Conservation (phyloP, 1,284 basidiomycete genomes). For the Takashimella tepidaria region DNA sequence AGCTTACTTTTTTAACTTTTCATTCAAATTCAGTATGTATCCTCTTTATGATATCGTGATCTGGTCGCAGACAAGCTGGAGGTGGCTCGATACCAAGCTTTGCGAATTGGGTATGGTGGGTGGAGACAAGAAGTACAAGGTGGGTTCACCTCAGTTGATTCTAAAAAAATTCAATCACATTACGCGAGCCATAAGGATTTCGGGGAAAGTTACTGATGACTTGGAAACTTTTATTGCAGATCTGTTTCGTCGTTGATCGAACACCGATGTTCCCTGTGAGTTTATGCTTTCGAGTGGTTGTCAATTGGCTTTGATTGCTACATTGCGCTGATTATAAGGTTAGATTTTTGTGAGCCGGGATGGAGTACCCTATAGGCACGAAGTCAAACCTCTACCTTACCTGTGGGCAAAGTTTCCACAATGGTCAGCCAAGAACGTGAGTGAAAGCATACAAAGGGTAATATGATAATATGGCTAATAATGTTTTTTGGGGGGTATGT, state of each 20-base stretch:
- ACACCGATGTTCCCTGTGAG: slow-evolving; percentile 79
- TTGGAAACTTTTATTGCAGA: slow-evolving; percentile 18
- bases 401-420: slow-evolving; percentile 82
- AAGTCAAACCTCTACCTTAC: slow-evolving; percentile 75
- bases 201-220: no score
- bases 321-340: no score
- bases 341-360: slow-evolving; percentile 61
- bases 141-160: no score
- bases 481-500: no score
- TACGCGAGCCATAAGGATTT: no score
- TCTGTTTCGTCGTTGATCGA: slow-evolving; percentile 66
- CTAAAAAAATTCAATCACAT: no score
- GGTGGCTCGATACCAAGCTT: slow-evolving; percentile 87
- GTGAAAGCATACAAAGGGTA: no score
- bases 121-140: slow-evolving; percentile 61
- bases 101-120: slow-evolving; percentile 82
- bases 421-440: slow-evolving; percentile 52
- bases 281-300: not conserved
- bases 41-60: slow-evolving; percentile 79
- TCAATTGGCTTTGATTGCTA: no score
- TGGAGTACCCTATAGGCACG: slow-evolving; percentile 58
- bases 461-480: no score
- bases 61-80: slow-evolving; percentile 76
- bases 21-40: slow-evolving; percentile 53
- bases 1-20: not conserved